These are phyloP conservation scores for Pseudogymnoascus sp. DNA, from an alignment of 2,329 filamentous ascomycete genomes.

Conservation along the genomic window DNA sequence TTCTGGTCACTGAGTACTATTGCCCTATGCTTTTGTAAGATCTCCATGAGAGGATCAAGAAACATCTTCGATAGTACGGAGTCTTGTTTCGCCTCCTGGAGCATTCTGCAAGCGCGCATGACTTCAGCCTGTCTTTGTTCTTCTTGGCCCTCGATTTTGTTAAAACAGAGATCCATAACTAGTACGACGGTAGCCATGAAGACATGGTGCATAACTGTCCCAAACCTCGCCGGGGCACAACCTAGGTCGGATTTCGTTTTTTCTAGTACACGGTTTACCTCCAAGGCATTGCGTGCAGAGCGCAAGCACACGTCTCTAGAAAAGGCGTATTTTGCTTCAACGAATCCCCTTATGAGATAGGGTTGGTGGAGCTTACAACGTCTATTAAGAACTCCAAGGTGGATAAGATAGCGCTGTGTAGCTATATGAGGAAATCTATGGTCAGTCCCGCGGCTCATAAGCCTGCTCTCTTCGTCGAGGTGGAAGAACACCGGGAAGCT, in stretches of 20 bases:
- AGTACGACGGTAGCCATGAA: constrained; percentile 32
- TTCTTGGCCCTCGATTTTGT: constrained; percentile 23
- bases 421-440: constrained; percentile 16
- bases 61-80: constrained; percentile 25
- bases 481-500: constrained; percentile 29
- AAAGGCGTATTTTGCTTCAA: constrained; percentile 25
- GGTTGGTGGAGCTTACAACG: constrained; percentile 32
- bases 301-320: constrained; percentile 30
- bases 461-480: constrained; percentile 16
- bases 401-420: constrained; percentile 29
- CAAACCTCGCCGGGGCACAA: constrained; percentile 21
- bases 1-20: not conserved
- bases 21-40: constrained; percentile 21
- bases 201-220: constrained; percentile 26
- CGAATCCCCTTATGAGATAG: constrained; percentile 26
- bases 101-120: constrained; percentile 25
- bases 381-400: constrained; percentile 29
- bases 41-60: constrained; percentile 26
- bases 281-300: constrained; percentile 24
- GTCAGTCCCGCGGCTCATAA: constrained; percentile 8
- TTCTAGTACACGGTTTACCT: constrained; percentile 21
- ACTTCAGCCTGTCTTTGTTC: constrained; percentile 26
- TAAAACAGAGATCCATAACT: constrained; percentile 31
- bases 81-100: constrained; percentile 27
- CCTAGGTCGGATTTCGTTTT: constrained; percentile 20